These are phyloP conservation scores for Umbilicus rupestris DNA, from an alignment of 164 flowering plant species.

Conservation along the genomic window DNA sequence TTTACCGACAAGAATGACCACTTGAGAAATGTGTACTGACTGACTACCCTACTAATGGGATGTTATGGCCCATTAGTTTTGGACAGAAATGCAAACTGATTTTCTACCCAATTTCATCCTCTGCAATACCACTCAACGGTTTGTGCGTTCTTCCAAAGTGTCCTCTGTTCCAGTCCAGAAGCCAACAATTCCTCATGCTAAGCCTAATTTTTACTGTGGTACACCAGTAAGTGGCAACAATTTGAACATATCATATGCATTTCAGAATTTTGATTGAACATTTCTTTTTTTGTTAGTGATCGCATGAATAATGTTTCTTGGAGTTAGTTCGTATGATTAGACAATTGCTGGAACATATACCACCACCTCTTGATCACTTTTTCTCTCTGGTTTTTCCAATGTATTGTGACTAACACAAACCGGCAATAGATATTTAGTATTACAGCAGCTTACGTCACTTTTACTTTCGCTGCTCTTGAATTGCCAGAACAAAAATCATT, in stretches of 20 bases:
- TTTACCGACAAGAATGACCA: neutral
- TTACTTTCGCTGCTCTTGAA: neutral
- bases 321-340: neutral
- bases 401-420: neutral
- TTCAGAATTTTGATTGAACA: neutral
- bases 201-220: conserved; percentile 93
- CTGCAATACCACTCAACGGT: conserved; percentile 96
- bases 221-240: conserved; percentile 54
- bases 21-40: neutral
- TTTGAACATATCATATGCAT: neutral
- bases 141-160: conserved; percentile 68
- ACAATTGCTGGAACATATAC: neutral
- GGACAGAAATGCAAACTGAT: conserved; percentile 96
- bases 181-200: conserved; percentile 83
- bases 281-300: neutral
- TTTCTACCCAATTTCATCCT: conserved; percentile 93
- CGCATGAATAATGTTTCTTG: neutral
- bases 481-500: neutral
- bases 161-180: conserved; percentile 67
- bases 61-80: conserved; percentile 38
- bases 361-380: neutral
- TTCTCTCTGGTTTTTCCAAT: too few species aligned
- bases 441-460: neutral
- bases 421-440: neutral
- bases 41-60: neutral